These are phyloP conservation scores for Lichtheimia ornata DNA, from an alignment of 371 early-diverging fungal species.

Conservation along the genomic window DNA sequence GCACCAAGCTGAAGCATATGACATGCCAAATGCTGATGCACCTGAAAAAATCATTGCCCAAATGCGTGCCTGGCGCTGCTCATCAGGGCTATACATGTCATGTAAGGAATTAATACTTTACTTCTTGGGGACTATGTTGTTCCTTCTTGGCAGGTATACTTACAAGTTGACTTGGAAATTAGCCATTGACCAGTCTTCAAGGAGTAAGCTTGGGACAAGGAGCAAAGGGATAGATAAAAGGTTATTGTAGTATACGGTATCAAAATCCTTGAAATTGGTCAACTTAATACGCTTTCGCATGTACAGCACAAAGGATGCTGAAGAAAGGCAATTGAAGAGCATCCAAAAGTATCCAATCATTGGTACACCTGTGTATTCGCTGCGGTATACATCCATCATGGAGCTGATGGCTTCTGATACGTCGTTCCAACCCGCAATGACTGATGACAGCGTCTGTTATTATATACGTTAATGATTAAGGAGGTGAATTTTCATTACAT, in stretches of 20 bases:
- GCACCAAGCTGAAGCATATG: constrained; percentile 94
- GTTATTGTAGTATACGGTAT: constrained; percentile 98
- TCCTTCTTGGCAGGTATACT: constrained; percentile 14
- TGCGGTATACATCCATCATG: constrained; percentile 30
- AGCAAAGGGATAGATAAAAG: constrained; percentile 88
- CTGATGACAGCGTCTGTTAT: constrained; percentile 75
- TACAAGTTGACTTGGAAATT: constrained; percentile 63
- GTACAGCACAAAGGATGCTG: constrained; percentile 89
- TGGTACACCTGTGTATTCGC: constrained; percentile 12
- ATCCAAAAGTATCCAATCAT: constrained; percentile 86
- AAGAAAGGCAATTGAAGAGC: constrained; percentile 86
- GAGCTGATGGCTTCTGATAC: constrained; percentile 53
- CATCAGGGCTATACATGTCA: constrained; percentile 41
- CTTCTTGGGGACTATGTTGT: background rate
- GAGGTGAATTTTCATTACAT: background rate
- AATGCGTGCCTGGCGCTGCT: constrained; percentile 54
- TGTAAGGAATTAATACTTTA: background rate
- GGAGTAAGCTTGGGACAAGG: constrained; percentile 71
- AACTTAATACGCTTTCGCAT: constrained; percentile 88
- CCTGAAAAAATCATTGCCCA: constrained; percentile 83
- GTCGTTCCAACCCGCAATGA: constrained; percentile 88
- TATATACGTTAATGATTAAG: background rate
- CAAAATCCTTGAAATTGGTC: constrained; percentile 90
- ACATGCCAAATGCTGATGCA: constrained; percentile 88
- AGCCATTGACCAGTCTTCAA: constrained; percentile 75